phyloP scores from a whole-genome alignment of 2,329 filamentous ascomycete species.

The Myriosclerotinia curreyana region DNA sequence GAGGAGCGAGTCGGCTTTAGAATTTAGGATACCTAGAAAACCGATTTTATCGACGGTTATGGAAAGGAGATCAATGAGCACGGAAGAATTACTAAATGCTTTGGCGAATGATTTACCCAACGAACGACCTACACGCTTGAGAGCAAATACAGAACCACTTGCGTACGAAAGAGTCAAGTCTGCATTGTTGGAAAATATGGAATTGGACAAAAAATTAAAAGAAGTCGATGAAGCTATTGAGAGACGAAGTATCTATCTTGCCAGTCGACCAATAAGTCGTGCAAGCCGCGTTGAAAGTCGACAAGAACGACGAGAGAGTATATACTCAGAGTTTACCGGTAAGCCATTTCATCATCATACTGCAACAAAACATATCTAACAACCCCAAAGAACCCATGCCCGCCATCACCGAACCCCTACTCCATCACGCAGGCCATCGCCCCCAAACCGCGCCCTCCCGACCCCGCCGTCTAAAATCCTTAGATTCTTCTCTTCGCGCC shows the following conservation, averaged over 20 bases:
- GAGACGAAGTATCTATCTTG: constrained; percentile 53
- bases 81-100: constrained; percentile 32
- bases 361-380: constrained; percentile 21
- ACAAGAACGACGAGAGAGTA: constrained; percentile 25
- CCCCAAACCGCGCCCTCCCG: constrained; percentile 22
- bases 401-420: constrained; percentile 44
- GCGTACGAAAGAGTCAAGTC: constrained; percentile 38
- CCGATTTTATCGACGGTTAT: constrained; percentile 34
- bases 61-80: constrained; percentile 31
- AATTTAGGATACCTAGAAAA: constrained; percentile 37
- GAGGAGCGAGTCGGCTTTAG: constrained; percentile 35
- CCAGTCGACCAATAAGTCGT: constrained; percentile 36
- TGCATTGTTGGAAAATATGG: constrained; percentile 43
- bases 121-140: constrained; percentile 32
- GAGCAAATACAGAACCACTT: constrained; percentile 36
- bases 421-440: constrained; percentile 40
- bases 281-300: constrained; percentile 32
- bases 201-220: constrained; percentile 56
- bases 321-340: constrained; percentile 36
- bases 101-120: constrained; percentile 32
- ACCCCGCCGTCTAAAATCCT: constrained; percentile 20
- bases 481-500: constrained; percentile 10
- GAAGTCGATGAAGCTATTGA: constrained; percentile 57
- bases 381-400: constrained; percentile 50
- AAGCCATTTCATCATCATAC: neutral